phyloP scores from a whole-genome alignment of 345 rosid genomes.

The Gossypium stocksii region DNA sequence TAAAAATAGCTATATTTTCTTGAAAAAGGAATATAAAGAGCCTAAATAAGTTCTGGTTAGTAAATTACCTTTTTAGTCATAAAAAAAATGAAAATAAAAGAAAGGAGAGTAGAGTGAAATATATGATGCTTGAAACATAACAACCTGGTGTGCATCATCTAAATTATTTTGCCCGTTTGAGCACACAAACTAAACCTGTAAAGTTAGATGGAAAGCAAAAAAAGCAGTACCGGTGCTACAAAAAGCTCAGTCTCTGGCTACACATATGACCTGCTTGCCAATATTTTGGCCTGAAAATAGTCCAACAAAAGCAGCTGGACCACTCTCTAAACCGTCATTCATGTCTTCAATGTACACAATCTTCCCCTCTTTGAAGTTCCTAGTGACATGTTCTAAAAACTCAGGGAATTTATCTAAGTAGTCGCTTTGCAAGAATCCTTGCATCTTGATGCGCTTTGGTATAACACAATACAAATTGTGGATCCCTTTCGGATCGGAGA shows the following conservation, averaged over 20 bases:
- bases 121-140: background rate
- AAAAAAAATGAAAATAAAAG: too few species aligned
- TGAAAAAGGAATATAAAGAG: too few species aligned
- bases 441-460: slow-evolving; percentile 44
- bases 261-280: slow-evolving; percentile 48
- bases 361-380: slow-evolving; percentile 47
- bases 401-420: slow-evolving; percentile 44
- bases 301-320: slow-evolving; percentile 61
- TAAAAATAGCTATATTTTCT: too few species aligned
- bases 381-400: slow-evolving; percentile 42
- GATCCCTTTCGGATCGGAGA: slow-evolving; percentile 38
- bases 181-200: too few species aligned
- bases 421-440: slow-evolving; percentile 68
- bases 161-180: background rate
- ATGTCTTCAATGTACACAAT: slow-evolving; percentile 67
- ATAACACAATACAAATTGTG: slow-evolving; percentile 41
- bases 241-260: slow-evolving; percentile 25
- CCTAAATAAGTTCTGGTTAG: too few species aligned
- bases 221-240: background rate
- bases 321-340: slow-evolving; percentile 51
- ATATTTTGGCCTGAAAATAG: slow-evolving; percentile 60
- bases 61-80: too few species aligned
- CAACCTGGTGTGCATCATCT: background rate
- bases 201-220: background rate
- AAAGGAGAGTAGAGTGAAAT: background rate